Evolutionary conservation across 768 basidiomycete species (phyloP).

Genomic region (Pleurotus djamor): DNA sequence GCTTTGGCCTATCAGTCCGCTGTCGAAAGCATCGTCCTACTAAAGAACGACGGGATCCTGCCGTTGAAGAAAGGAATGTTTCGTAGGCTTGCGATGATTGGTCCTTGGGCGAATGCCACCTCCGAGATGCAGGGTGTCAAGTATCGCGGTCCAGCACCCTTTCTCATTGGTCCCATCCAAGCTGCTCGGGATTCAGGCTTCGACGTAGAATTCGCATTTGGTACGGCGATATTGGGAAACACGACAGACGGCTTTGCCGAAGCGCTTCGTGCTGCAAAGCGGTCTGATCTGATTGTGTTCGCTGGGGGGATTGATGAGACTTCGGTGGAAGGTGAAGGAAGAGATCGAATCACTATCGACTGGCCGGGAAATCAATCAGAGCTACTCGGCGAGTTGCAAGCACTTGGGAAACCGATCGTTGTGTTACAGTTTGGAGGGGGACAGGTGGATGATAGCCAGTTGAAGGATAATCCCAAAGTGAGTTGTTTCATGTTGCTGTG

Average conservation of each 20-base stretch:
- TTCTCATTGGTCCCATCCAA: conserved; percentile 50
- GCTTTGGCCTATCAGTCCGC: conserved; percentile 49
- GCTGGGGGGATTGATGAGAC: conserved; percentile 53
- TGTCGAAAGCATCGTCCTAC: conserved; percentile 53
- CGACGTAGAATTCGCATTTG: conserved; percentile 37
- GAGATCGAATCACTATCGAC: conserved; percentile 44
- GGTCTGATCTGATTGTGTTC: conserved; percentile 49
- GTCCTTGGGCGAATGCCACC: conserved; percentile 58
- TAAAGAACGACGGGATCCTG: conserved; percentile 63
- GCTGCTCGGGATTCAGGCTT: conserved; percentile 47
- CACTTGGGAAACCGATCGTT: conserved; percentile 50
- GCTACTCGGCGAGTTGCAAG: conserved; percentile 40
- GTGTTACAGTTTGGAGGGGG: conserved; percentile 58
- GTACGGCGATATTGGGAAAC: conserved; percentile 37
- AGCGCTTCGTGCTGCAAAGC: conserved; percentile 45
- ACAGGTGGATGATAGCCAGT: conserved; percentile 45
- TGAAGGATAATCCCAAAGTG: conserved; percentile 43
- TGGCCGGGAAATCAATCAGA: conserved; percentile 59
- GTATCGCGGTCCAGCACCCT: conserved; percentile 52
- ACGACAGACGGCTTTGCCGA: conserved; percentile 44
- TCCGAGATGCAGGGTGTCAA: conserved; percentile 54
- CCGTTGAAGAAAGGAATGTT: conserved; percentile 41
- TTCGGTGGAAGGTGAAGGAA: conserved; percentile 43
- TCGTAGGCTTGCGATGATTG: conserved; percentile 57
- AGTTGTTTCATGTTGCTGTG: conserved; percentile 6